These are phyloP conservation scores for Cairneyella variabilis DNA, from an alignment of 495 filamentous ascomycete species.

Conservation along the genomic window DNA sequence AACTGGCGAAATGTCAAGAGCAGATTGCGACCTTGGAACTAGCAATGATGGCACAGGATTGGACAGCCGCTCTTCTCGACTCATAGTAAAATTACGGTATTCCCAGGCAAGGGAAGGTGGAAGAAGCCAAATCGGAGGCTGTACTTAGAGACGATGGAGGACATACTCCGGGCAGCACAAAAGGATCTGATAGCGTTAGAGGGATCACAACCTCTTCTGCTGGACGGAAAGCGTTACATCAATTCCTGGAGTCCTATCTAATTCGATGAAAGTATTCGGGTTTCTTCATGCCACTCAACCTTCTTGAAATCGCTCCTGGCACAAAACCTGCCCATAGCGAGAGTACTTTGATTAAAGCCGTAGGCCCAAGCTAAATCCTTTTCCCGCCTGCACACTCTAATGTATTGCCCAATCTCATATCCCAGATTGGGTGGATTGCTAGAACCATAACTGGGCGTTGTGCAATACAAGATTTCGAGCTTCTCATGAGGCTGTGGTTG, in stretches of 20 bases:
- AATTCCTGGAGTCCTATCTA: not conserved
- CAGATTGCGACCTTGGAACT: too few species aligned
- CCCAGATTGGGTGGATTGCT: not conserved
- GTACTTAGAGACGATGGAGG: not conserved
- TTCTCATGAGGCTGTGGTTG: conserved; percentile 2
- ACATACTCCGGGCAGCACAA: too few species aligned
- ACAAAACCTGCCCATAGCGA: conserved; percentile 3
- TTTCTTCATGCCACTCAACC: not conserved
- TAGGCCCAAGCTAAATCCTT: conserved; percentile 3
- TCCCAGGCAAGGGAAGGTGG: too few species aligned
- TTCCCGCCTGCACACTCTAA: conserved; percentile 5
- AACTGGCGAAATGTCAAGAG: too few species aligned
- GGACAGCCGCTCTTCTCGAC: too few species aligned
- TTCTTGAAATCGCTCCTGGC: conserved; percentile 1
- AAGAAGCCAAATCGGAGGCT: too few species aligned
- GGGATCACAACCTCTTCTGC: not conserved
- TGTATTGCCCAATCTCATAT: conserved; percentile 1
- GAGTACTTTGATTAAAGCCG: conserved; percentile 3
- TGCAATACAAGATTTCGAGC: not conserved
- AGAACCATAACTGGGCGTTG: not conserved
- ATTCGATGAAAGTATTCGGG: not conserved
- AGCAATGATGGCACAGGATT: too few species aligned
- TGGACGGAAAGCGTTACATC: not conserved
- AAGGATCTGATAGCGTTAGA: not conserved
- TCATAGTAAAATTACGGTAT: too few species aligned